These are phyloP conservation scores for Trichoderma simmonsii DNA, from an alignment of 2,329 filamentous ascomycete species.

Conservation along the genomic window DNA sequence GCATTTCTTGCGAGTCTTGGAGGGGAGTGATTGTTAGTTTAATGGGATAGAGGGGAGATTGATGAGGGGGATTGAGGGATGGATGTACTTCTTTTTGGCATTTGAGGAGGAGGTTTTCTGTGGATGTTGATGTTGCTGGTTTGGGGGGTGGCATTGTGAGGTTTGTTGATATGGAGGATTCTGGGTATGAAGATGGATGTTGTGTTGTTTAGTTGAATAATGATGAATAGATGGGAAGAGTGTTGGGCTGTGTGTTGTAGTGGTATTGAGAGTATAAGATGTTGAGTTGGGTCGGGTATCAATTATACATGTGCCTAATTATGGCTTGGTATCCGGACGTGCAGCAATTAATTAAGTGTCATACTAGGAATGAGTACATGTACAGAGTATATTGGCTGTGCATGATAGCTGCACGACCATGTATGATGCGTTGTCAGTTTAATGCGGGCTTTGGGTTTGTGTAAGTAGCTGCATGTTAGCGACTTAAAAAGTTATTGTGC, in stretches of 20 bases:
- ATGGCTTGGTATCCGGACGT: not conserved
- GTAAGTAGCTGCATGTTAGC: not conserved
- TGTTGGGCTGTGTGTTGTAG: not conserved
- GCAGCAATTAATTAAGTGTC: not conserved
- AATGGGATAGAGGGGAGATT: not conserved
- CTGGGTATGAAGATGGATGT: not conserved
- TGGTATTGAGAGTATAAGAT: not conserved
- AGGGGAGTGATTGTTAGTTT: not conserved
- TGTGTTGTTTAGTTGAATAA: not conserved
- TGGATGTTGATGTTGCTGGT: not conserved
- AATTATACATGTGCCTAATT: not conserved
- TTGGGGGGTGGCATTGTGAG: not conserved
- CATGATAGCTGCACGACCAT: not conserved
- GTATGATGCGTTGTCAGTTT: not conserved
- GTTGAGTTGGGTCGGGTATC: constrained; percentile 10
- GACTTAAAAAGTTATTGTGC: not conserved
- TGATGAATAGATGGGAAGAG: not conserved
- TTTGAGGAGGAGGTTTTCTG: constrained; percentile 11
- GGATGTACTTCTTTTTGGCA: constrained; percentile 10
- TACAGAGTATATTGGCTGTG: not conserved
- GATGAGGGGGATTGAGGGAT: not conserved
- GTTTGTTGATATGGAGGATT: not conserved
- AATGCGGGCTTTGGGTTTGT: not conserved
- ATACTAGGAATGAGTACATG: not conserved
- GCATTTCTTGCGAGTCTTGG: not conserved